Conservation (phyloP, 192 early-diverging fungal genomes). For the Podila horticola region DNA sequence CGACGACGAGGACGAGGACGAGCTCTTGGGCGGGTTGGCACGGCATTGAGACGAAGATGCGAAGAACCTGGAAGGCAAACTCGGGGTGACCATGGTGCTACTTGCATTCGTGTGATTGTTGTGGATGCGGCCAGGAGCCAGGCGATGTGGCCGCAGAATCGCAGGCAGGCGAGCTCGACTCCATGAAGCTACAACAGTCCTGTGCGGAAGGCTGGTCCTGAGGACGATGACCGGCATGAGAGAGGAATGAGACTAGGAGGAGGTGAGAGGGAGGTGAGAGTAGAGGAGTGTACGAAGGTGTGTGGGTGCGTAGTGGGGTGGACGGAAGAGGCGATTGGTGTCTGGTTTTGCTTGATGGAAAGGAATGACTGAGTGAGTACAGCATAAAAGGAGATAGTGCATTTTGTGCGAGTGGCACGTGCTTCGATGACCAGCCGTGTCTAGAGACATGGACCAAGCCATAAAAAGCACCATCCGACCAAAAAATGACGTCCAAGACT, state of each 20-base stretch:
- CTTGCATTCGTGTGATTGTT: conserved; percentile 34
- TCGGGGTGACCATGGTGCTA: background rate
- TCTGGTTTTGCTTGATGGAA: background rate
- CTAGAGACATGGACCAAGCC: no score
- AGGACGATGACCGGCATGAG: conserved; percentile 42
- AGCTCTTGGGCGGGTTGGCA: conserved; percentile 29
- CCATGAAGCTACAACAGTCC: conserved; percentile 16
- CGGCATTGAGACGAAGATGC: conserved; percentile 20
- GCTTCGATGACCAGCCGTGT: no score
- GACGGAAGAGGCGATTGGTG: background rate
- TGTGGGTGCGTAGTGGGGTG: background rate
- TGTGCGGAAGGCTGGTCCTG: conserved; percentile 20
- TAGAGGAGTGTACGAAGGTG: background rate
- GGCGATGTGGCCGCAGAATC: conserved; percentile 2
- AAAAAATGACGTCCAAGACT: no score
- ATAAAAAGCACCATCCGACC: no score
- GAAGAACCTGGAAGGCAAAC: conserved; percentile 37
- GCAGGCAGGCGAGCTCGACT: conserved; percentile 14
- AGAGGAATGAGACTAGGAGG: background rate
- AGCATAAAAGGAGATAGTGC: no score
- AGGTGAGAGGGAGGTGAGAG: background rate
- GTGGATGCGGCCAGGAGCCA: conserved; percentile 9
- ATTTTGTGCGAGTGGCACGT: no score
- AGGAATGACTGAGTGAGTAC: background rate
- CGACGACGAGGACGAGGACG: conserved; percentile 13